Evolutionary conservation across 2,329 filamentous ascomycete species (phyloP).

Genomic region (Blastomyces percursus): DNA sequence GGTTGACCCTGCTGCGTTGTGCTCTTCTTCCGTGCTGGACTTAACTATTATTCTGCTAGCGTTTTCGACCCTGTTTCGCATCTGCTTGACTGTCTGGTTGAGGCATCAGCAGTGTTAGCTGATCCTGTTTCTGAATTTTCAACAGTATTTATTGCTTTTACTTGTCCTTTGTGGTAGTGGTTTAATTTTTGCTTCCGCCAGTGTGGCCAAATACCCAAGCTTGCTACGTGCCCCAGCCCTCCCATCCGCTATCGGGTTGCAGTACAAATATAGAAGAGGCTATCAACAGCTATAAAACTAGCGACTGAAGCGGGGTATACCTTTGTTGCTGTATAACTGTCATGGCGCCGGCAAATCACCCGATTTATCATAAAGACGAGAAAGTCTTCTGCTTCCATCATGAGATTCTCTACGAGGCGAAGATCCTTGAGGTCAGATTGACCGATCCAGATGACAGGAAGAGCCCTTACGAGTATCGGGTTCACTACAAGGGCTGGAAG

Average conservation of each 20-base stretch:
- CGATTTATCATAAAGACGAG: slow-evolving; percentile 62
- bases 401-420: slow-evolving; percentile 94
- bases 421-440: slow-evolving; percentile 68
- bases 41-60: not conserved
- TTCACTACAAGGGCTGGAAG: slow-evolving; percentile 99
- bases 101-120: not conserved
- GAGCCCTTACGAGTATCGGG: slow-evolving; percentile 72
- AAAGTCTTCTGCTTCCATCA: slow-evolving; percentile 94
- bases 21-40: not conserved
- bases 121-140: not conserved
- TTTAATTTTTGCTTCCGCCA: not conserved
- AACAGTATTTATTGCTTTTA: not conserved
- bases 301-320: not conserved
- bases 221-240: not conserved
- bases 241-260: not conserved
- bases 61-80: not conserved
- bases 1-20: not conserved
- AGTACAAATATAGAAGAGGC: not conserved
- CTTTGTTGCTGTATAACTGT: not conserved
- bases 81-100: not conserved
- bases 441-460: slow-evolving; percentile 55
- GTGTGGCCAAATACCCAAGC: not conserved
- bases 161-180: not conserved
- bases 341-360: slow-evolving; percentile 50
- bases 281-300: not conserved